Evolutionary conservation across 2,329 filamentous ascomycete genomes (phyloP).

Genomic region (Paracorniculantispora psalliotae): DNA sequence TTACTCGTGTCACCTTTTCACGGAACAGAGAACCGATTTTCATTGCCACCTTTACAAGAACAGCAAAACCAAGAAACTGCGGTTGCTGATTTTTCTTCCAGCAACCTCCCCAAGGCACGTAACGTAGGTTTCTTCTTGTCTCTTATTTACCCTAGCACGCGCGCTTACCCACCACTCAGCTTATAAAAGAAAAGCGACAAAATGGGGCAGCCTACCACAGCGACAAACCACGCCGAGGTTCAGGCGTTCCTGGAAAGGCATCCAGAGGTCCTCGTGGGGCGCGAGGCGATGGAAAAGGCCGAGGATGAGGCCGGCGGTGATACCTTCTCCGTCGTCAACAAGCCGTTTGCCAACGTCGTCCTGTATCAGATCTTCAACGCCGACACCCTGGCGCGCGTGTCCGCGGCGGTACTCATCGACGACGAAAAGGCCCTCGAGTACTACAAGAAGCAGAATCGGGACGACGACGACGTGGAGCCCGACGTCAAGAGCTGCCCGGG

Average conservation of each 20-base stretch:
- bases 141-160: not conserved
- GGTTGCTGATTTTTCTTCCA: too few relatives aligned
- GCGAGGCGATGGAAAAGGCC: conserved; percentile 13
- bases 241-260: conserved; percentile 14
- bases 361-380: conserved; percentile 16
- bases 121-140: not conserved
- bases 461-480: not conserved
- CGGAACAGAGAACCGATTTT: too few relatives aligned
- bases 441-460: conserved; percentile 12
- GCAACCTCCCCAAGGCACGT: not conserved
- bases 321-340: conserved; percentile 18
- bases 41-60: too few relatives aligned
- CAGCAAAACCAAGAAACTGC: too few relatives aligned
- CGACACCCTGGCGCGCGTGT: conserved; percentile 16
- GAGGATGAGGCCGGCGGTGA: conserved; percentile 10
- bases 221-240: not conserved
- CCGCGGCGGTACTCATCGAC: conserved; percentile 14
- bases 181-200: not conserved
- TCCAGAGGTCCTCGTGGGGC: conserved; percentile 16
- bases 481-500: not conserved
- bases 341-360: conserved; percentile 15
- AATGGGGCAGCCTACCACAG: not conserved
- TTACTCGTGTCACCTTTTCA: not conserved
- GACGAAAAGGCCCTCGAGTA: conserved; percentile 11
- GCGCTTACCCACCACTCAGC: not conserved